A percentile compares a stretch with the other conserved stretches of the same genome.
Conservation (phyloP, 805 yeast species). For the Brettanomyces nanus region DNA sequence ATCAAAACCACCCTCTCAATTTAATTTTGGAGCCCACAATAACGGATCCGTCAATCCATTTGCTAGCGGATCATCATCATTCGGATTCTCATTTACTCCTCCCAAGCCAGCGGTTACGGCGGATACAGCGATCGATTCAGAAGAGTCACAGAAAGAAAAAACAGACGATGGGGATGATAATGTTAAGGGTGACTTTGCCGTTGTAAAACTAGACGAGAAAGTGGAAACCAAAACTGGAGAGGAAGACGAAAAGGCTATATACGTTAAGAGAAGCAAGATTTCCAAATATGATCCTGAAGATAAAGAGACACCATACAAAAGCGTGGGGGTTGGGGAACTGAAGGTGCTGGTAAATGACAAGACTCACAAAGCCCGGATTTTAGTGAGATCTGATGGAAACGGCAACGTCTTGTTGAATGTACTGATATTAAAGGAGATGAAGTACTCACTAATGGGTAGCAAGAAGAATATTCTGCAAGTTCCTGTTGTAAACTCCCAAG, state of each 20-base stretch:
- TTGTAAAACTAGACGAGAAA: slow-evolving; percentile 39
- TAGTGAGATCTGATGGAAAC: slow-evolving; percentile 85
- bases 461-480: slow-evolving; percentile 60
- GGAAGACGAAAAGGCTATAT: slow-evolving; percentile 63
- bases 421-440: slow-evolving; percentile 46
- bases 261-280: slow-evolving; percentile 63
- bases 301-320: slow-evolving; percentile 41
- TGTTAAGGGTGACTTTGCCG: slow-evolving; percentile 40
- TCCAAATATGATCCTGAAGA: slow-evolving; percentile 49
- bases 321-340: slow-evolving; percentile 76
- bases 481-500: slow-evolving; percentile 51
- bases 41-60: slow-evolving; percentile 16
- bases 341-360: slow-evolving; percentile 57
- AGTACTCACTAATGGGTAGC: slow-evolving; percentile 48
- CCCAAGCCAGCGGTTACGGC: slow-evolving; percentile 9
- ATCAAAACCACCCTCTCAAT: slow-evolving; percentile 9
- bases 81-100: slow-evolving; percentile 18
- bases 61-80: slow-evolving; percentile 5
- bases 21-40: no score
- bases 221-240: slow-evolving; percentile 70
- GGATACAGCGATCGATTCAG: slow-evolving; percentile 5
- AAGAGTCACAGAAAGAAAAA: slow-evolving; percentile 19
- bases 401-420: slow-evolving; percentile 71
- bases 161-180: slow-evolving; percentile 37
- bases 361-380: slow-evolving; percentile 57